Conservation (phyloP, 768 basidiomycete species). For the Tylopilus sp. region DNA sequence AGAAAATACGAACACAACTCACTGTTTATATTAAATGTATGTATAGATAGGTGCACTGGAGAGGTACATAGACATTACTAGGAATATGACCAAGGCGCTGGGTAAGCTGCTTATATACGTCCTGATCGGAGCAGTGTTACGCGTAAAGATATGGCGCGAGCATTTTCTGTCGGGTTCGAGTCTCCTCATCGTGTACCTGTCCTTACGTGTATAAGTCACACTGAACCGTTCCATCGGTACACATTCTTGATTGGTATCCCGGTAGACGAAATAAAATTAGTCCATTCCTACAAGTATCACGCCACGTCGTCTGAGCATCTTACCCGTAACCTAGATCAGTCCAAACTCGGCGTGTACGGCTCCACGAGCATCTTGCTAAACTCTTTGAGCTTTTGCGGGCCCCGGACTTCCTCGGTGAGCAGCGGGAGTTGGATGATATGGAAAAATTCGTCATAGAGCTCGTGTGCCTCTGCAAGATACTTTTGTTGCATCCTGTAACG, state of each 20-base stretch:
- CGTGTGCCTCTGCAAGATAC: slow-evolving; percentile 93
- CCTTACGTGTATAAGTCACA: too few species aligned
- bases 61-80: neutral
- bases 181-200: neutral
- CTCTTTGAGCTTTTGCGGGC: slow-evolving; percentile 87
- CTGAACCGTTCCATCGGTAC: too few species aligned
- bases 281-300: neutral
- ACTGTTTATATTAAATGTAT: neutral
- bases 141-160: too few species aligned
- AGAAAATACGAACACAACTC: neutral
- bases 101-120: neutral
- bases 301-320: neutral
- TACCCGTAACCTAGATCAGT: slow-evolving; percentile 9
- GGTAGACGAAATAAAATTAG: slow-evolving; percentile 3
- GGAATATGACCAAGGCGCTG: neutral
- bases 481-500: slow-evolving; percentile 98
- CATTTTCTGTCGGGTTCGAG: too few species aligned
- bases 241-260: slow-evolving; percentile 14
- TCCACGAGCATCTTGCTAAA: slow-evolving; percentile 91
- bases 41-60: neutral
- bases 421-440: slow-evolving; percentile 92
- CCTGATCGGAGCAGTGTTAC: neutral
- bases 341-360: slow-evolving; percentile 58
- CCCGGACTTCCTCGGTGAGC: slow-evolving; percentile 95
- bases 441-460: slow-evolving; percentile 97